Percentiles rank a stretch among this genome's conserved stretches.
phyloP scores from a whole-genome alignment of 1,284 basidiomycete species.

The Ceratobasidium sp. region DNA sequence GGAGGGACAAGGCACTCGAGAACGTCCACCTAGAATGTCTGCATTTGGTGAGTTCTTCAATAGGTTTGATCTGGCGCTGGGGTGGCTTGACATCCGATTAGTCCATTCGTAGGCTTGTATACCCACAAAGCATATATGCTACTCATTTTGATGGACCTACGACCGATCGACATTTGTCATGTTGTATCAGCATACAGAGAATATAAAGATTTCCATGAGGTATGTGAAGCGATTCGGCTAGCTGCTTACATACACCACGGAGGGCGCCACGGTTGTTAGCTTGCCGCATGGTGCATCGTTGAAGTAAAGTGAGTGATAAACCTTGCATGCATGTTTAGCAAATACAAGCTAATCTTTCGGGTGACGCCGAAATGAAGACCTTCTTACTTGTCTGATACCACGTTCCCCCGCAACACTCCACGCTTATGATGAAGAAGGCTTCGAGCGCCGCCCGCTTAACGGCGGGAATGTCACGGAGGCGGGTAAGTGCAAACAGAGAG shows the following conservation, averaged over 20 bases:
- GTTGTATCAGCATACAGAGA: neutral
- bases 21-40: slow-evolving; percentile 7
- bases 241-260: neutral
- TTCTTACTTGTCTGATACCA: neutral
- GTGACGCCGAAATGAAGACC: neutral
- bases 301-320: neutral
- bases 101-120: neutral
- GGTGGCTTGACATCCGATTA: neutral
- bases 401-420: neutral
- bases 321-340: neutral
- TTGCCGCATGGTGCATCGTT: too few species aligned
- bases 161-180: neutral
- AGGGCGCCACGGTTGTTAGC: neutral
- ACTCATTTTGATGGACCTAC: neutral
- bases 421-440: neutral
- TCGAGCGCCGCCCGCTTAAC: neutral
- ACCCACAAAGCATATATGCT: neutral
- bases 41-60: neutral
- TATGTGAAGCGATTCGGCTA: neutral
- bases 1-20: slow-evolving; percentile 30
- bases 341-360: neutral
- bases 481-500: neutral
- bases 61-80: neutral
- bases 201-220: neutral
- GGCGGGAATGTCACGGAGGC: neutral